Evolutionary conservation across 192 early-diverging fungal species (phyloP).

Genomic region (Pilaira anomala): DNA sequence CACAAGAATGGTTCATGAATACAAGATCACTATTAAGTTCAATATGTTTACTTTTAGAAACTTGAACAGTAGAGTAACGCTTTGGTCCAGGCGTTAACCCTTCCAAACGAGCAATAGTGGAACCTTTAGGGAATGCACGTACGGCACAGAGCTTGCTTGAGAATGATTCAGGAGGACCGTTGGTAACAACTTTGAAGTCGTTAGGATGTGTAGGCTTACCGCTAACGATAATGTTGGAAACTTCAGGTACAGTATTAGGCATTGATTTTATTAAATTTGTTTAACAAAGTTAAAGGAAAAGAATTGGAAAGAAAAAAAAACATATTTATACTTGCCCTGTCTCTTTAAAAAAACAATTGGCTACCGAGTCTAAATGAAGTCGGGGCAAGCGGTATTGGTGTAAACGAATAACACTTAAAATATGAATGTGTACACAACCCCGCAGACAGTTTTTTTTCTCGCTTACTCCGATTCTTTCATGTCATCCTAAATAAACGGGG

Average conservation of each 20-base stretch:
- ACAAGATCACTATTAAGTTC: slow-evolving; percentile 56
- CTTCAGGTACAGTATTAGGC: background rate
- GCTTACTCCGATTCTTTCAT: background rate
- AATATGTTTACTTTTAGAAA: slow-evolving; percentile 43
- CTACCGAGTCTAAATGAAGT: background rate
- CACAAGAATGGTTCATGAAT: slow-evolving; percentile 57
- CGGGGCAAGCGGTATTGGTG: background rate
- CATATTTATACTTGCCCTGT: background rate
- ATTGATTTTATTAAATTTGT: background rate
- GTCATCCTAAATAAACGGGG: background rate
- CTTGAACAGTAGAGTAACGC: slow-evolving; percentile 53
- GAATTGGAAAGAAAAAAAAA: background rate
- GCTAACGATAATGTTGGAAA: background rate
- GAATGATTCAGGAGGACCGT: slow-evolving; percentile 42
- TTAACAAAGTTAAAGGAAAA: background rate
- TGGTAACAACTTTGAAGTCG: slow-evolving; percentile 36
- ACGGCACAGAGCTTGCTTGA: slow-evolving; percentile 45
- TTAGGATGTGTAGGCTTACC: slow-evolving; percentile 38
- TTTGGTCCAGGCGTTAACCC: slow-evolving; percentile 51
- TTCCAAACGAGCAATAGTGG: slow-evolving; percentile 41
- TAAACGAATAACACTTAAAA: background rate
- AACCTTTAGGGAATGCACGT: slow-evolving; percentile 42
- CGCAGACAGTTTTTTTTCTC: too few species aligned
- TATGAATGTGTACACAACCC: background rate
- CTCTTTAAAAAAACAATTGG: background rate